Base-by-base conservation (phyloP, 2,329 filamentous ascomycete species). In the Fusarium solani-melongenae region DNA sequence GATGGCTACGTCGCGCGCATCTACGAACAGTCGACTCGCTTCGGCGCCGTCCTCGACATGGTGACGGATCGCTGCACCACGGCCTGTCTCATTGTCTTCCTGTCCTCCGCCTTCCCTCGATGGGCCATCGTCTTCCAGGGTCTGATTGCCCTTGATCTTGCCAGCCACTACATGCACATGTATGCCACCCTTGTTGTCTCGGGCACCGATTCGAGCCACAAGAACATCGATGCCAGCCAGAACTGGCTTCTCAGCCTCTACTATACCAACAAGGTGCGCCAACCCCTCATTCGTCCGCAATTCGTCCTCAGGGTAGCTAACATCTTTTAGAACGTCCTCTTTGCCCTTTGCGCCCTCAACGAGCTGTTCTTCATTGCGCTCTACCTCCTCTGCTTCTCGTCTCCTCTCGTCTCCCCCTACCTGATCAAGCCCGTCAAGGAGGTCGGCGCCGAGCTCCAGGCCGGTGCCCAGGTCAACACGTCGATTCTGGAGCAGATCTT, bases 121-220 rank as follows among this genome's bases (percentile, higher is more conserved):
- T 98, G 94, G 92, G 92, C 94, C 74, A 95, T 98, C 76, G 81
- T 98, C 67, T 99, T 99, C 88, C 96, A 99, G 86, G 91, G 92
- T 51, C 86, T 99, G 80, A 98, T 99, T 83, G 93, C 93, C 64
- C 86, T 99, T 78, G 96, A 99, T 83, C 89, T 99, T 74, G 93
- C 96, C 31, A 98, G 95, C 82, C 96, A 99, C 84, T 99, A 98
- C 82, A 96, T 98, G 88, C 96, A 99, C 86, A 99, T 99, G 96
- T 98, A 97, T 82, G 94, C 95, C 14, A 98, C 95, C 1, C 86
- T 98, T 79, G 92, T 92, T 74, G 96, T 98, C 91, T 94, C 93
- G 62, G 94, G 94, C 62, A 88, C 90, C 62, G 90, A 91, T 77
- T 94, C 85, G 73, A 92, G 95, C 86, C 96, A 99, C 86, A 99